phyloP scores from a whole-genome alignment of 2,329 filamentous ascomycete genomes.

The Colletotrichum spaethianum region DNA sequence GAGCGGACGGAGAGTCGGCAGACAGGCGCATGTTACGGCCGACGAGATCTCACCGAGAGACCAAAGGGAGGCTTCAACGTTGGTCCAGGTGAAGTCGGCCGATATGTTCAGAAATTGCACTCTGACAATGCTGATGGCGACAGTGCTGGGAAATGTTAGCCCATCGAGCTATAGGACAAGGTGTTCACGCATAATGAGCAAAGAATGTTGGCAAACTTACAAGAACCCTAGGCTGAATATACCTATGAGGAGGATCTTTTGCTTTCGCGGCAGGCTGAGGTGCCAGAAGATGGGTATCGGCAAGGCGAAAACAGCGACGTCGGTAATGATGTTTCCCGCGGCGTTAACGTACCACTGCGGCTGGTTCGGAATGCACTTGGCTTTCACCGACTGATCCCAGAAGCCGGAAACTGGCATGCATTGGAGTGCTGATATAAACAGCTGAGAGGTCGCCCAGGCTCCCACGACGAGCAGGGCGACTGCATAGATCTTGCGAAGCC shows the following conservation, averaged over 20 bases:
- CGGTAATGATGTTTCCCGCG: slow-evolving; percentile 47
- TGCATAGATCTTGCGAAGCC: slow-evolving; percentile 46
- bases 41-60: slow-evolving; percentile 45
- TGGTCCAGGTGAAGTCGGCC: slow-evolving; percentile 44
- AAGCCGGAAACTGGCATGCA: slow-evolving; percentile 48
- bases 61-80: slow-evolving; percentile 45
- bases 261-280: slow-evolving; percentile 43
- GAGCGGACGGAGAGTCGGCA: slow-evolving; percentile 46
- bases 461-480: slow-evolving; percentile 46
- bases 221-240: slow-evolving; percentile 49
- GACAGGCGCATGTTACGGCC: slow-evolving; percentile 44
- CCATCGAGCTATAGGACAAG: background rate
- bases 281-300: slow-evolving; percentile 46
- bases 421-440: slow-evolving; percentile 46
- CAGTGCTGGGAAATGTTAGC: slow-evolving; percentile 39
- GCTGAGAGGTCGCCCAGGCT: slow-evolving; percentile 47
- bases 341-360: slow-evolving; percentile 47
- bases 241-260: slow-evolving; percentile 46
- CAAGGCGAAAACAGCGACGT: slow-evolving; percentile 46
- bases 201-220: slow-evolving; percentile 39
- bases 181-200: background rate
- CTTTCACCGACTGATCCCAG: slow-evolving; percentile 46
- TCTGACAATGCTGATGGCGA: slow-evolving; percentile 45
- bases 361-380: slow-evolving; percentile 43
- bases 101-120: slow-evolving; percentile 42